phyloP scores from a whole-genome alignment of 2,329 filamentous ascomycete genomes.

The Aspergillus proliferans region DNA sequence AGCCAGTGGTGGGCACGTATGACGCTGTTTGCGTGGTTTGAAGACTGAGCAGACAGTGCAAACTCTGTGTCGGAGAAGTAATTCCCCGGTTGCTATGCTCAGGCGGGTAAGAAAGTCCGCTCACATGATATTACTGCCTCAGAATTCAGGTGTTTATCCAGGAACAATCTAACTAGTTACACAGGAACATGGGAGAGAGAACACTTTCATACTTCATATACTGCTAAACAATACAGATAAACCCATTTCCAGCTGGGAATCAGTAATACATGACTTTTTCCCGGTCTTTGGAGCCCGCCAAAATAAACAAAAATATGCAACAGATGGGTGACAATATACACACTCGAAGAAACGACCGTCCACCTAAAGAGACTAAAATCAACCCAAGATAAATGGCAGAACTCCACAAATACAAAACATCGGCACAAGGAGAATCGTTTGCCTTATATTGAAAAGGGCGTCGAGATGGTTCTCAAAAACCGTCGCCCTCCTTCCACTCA shows the following conservation, averaged over 20 bases:
- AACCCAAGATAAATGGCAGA: not conserved
- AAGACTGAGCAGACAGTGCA: conserved; percentile 36
- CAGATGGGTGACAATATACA: not conserved
- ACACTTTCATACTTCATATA: too few relatives aligned
- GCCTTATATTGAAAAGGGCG: not conserved
- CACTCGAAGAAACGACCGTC: not conserved
- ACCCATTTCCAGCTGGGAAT: not conserved
- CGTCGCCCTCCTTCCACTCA: conserved; percentile 51
- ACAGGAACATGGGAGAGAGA: too few relatives aligned
- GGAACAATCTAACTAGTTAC: too few relatives aligned
- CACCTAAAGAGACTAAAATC: too few relatives aligned
- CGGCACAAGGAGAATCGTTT: not conserved
- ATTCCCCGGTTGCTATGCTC: not conserved
- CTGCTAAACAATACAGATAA: not conserved
- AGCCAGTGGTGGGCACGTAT: conserved; percentile 15
- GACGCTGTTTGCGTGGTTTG: conserved; percentile 36
- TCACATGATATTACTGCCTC: not conserved
- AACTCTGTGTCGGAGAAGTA: conserved; percentile 26
- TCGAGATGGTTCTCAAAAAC: conserved; percentile 37
- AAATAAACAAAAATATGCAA: not conserved
- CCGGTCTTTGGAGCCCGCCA: not conserved
- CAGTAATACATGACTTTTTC: not conserved
- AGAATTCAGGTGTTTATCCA: too few relatives aligned
- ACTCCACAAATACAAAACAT: not conserved
- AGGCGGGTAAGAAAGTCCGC: not conserved